Conservation (phyloP, 495 filamentous ascomycete genomes). For the Hypomontagnella submonticulosa region DNA sequence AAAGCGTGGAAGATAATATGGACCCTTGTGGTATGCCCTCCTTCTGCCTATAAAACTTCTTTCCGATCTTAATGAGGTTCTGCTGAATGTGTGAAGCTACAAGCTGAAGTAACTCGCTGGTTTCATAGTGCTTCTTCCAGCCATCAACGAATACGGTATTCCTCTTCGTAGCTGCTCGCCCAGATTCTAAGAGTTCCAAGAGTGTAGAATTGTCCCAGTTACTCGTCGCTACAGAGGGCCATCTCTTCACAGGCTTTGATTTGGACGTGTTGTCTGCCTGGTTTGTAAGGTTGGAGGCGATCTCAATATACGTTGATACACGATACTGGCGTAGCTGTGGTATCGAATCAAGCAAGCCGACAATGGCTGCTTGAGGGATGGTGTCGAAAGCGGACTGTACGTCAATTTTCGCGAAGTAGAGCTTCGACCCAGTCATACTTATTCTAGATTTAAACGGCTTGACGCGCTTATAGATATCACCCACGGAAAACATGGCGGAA, state of each 20-base stretch:
- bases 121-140: constrained; percentile 62
- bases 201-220: constrained; percentile 64
- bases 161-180: constrained; percentile 59
- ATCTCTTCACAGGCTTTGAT: constrained; percentile 69
- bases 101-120: constrained; percentile 71
- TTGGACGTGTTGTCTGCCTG: constrained; percentile 30
- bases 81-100: constrained; percentile 79
- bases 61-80: constrained; percentile 89
- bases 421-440: constrained; percentile 31
- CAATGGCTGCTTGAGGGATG: constrained; percentile 82
- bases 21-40: constrained; percentile 94
- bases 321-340: constrained; percentile 74
- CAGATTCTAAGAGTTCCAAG: constrained; percentile 62
- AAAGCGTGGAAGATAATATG: constrained; percentile 82
- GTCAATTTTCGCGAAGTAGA: constrained; percentile 92
- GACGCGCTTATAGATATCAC: constrained; percentile 82
- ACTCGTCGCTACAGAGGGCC: constrained; percentile 68
- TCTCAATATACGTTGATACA: constrained; percentile 78
- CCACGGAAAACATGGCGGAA: constrained; percentile 79
- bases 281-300: constrained; percentile 60
- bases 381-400: constrained; percentile 94
- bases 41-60: constrained; percentile 89
- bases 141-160: constrained; percentile 82
- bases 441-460: constrained; percentile 71
- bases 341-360: constrained; percentile 72